phyloP scores from a whole-genome alignment of 345 rosid species.

The Balakata baccata region DNA sequence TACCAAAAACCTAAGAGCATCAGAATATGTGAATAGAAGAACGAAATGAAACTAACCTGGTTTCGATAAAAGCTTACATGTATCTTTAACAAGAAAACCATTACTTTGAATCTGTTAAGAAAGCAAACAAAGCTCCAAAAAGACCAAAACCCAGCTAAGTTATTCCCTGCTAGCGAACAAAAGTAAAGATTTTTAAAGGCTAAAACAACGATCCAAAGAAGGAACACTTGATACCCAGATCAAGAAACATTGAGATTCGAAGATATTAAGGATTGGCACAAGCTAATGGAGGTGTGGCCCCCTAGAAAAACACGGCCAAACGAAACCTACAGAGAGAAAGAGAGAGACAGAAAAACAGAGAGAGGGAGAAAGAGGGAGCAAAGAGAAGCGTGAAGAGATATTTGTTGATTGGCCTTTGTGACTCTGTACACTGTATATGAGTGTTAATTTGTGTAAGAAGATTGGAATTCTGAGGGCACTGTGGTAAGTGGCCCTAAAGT shows the following conservation, averaged over 20 bases:
- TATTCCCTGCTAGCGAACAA: constrained; percentile 14
- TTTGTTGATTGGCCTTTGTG: constrained; percentile 40
- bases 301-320: constrained; percentile 14
- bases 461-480: constrained; percentile 13
- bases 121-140: constrained; percentile 16
- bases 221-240: constrained; percentile 37
- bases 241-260: constrained; percentile 33
- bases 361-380: neutral
- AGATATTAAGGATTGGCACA: constrained; percentile 19
- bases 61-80: constrained; percentile 25
- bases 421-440: constrained; percentile 5
- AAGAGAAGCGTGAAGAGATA: constrained; percentile 30
- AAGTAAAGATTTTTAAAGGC: constrained; percentile 17
- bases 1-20: neutral
- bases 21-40: neutral
- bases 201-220: constrained; percentile 30
- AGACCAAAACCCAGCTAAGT: constrained; percentile 26
- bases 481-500: too few species aligned
- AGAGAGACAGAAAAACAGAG: constrained; percentile 13
- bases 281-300: constrained; percentile 6
- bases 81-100: constrained; percentile 34
- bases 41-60: constrained; percentile 35
- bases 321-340: constrained; percentile 4
- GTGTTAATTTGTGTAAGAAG: constrained; percentile 13
- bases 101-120: constrained; percentile 31